Evolutionary conservation across 768 basidiomycete species (phyloP).

Genomic region (Lactarius hatsudake): DNA sequence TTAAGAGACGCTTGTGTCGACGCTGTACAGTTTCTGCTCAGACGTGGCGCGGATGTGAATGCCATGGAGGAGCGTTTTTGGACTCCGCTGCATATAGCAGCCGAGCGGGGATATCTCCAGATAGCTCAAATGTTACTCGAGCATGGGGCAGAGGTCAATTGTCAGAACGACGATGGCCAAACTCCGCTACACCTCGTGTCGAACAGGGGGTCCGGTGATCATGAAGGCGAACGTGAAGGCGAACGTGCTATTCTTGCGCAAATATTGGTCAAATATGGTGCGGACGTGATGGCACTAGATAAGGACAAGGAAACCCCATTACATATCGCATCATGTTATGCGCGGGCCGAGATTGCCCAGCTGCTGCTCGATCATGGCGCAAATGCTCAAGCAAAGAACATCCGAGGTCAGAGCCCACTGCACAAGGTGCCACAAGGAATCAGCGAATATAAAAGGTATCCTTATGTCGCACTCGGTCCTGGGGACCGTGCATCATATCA

Average conservation of each 20-base stretch:
- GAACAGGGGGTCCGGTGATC: too few species aligned
- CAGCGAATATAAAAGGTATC: too few species aligned
- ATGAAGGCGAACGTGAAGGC: not conserved
- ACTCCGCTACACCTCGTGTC: not conserved
- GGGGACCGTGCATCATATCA: too few species aligned
- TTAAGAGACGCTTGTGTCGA: not conserved
- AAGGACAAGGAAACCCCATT: too few species aligned
- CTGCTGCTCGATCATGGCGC: not conserved
- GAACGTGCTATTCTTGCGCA: not conserved
- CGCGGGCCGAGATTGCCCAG: too few species aligned
- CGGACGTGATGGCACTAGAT: not conserved
- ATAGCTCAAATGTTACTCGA: not conserved
- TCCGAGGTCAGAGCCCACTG: not conserved
- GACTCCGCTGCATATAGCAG: not conserved
- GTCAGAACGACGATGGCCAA: not conserved
- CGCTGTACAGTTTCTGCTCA: not conserved
- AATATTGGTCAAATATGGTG: not conserved
- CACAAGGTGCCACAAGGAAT: too few species aligned
- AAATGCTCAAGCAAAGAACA: accelerated
- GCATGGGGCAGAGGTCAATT: not conserved
- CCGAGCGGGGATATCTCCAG: accelerated
- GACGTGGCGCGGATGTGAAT: not conserved
- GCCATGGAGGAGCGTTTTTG: not conserved
- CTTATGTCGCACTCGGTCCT: too few species aligned
- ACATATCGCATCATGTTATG: too few species aligned